phyloP scores from a whole-genome alignment of 768 basidiomycete species.

The Amanita polypyramis region DNA sequence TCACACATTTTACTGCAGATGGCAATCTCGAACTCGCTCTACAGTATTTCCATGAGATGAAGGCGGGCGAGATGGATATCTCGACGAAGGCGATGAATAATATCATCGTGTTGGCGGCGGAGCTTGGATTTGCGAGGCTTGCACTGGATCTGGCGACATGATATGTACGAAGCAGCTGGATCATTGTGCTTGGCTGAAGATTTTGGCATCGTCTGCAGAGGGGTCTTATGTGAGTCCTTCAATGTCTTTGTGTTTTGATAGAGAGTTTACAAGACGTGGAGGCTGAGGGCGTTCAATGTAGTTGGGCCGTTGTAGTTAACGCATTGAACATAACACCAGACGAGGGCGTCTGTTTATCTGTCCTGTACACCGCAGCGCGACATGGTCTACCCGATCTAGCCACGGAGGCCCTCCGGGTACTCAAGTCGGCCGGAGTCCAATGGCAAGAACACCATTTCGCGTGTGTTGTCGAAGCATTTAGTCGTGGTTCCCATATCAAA shows the following conservation, averaged over 20 bases:
- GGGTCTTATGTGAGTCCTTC: conserved; percentile 49
- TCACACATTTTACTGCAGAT: conserved; percentile 32
- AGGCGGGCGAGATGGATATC: conserved; percentile 36
- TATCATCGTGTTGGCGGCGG: conserved; percentile 44
- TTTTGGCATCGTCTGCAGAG: conserved; percentile 56
- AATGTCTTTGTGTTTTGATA: conserved; percentile 1
- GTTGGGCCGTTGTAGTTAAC: conserved; percentile 53
- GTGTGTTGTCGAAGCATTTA: conserved; percentile 67
- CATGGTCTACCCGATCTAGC: conserved; percentile 64
- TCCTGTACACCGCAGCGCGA: conserved; percentile 67
- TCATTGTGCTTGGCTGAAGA: conserved; percentile 49
- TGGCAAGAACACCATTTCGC: conserved; percentile 69
- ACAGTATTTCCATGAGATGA: conserved; percentile 51
- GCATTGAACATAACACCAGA: conserved; percentile 48
- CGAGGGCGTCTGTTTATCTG: conserved; percentile 62
- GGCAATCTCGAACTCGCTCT: conserved; percentile 60
- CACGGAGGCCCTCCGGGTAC: conserved; percentile 46
- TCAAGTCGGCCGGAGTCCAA: conserved; percentile 36
- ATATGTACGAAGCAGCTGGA: conserved; percentile 49
- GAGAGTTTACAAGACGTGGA: conserved; percentile 16
- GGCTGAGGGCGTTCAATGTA: conserved; percentile 54
- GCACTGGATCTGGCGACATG: conserved; percentile 60
- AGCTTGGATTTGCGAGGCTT: conserved; percentile 45
- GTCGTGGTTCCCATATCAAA: conserved; percentile 41
- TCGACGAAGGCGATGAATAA: conserved; percentile 36